phyloP scores from a whole-genome alignment of 495 filamentous ascomycete genomes.

The Aspergillus coremiiformis region DNA sequence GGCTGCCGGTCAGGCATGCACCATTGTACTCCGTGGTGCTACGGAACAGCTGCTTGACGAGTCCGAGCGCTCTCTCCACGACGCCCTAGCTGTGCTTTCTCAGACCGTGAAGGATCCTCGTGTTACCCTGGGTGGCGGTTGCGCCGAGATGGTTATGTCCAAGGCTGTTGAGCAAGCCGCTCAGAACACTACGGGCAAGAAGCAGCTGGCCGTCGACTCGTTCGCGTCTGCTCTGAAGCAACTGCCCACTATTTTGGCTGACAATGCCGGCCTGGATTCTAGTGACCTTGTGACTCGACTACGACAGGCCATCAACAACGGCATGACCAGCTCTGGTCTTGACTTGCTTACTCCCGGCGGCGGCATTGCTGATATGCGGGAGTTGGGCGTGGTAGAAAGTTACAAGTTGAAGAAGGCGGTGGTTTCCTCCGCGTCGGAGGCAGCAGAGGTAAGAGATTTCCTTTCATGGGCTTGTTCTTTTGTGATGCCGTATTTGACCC shows the following conservation, averaged over 20 bases:
- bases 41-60: constrained; percentile 96
- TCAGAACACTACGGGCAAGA: constrained; percentile 92
- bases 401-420: constrained; percentile 98
- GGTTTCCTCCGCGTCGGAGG: constrained; percentile 89
- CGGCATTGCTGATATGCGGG: constrained; percentile 92
- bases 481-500: background rate
- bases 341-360: constrained; percentile 87
- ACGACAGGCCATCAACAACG: constrained; percentile 87
- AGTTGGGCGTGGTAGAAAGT: constrained; percentile 94
- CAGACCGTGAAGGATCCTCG: constrained; percentile 94
- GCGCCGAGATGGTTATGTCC: constrained; percentile 97
- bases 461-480: background rate
- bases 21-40: constrained; percentile 90
- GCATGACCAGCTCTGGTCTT: constrained; percentile 83
- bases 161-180: constrained; percentile 94
- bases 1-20: constrained; percentile 89
- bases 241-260: constrained; percentile 91
- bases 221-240: constrained; percentile 87
- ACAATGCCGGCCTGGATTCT: constrained; percentile 94
- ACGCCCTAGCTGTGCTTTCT: constrained; percentile 92
- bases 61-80: constrained; percentile 90
- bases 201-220: constrained; percentile 82
- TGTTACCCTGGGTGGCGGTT: constrained; percentile 90
- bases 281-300: constrained; percentile 88
- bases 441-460: constrained; percentile 69